A percentile compares a stretch with the other conserved stretches of the same genome.
phyloP scores from a whole-genome alignment of 805 yeast genomes.

The Starmerella lactis-condensi region DNA sequence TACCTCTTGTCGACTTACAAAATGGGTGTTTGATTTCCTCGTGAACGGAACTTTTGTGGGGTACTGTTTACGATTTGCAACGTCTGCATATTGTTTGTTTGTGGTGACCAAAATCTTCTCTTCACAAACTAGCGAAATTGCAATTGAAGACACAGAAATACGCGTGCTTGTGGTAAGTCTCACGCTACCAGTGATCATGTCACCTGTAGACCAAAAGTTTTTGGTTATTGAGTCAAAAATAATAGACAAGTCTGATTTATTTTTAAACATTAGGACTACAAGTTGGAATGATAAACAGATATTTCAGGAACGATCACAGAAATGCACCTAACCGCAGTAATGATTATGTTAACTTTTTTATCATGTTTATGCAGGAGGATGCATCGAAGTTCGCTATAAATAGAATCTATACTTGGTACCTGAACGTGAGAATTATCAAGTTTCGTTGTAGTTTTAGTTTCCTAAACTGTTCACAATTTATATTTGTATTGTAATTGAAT shows the following conservation, averaged over 20 bases:
- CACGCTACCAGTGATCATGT: constrained; percentile 6
- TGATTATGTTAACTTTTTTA: too few relatives aligned
- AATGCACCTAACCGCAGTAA: neutral
- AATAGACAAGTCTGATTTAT: constrained; percentile 2
- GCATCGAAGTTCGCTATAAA: neutral
- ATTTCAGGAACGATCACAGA: neutral
- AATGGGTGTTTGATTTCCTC: neutral
- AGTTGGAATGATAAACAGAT: neutral
- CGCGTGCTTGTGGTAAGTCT: neutral
- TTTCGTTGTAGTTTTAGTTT: too few relatives aligned
- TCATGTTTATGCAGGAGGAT: neutral
- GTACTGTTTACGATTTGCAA: constrained; percentile 1
- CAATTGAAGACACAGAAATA: constrained; percentile 2
- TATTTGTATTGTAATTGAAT: too few relatives aligned
- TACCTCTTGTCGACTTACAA: constrained; percentile 1
- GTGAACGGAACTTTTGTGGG: neutral
- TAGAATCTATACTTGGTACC: neutral
- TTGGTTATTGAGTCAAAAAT: constrained; percentile 3
- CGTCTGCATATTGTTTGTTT: too few relatives aligned
- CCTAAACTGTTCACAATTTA: too few relatives aligned
- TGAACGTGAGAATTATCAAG: neutral
- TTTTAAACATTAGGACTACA: constrained; percentile 1
- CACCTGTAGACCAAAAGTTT: constrained; percentile 10
- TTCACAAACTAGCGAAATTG: constrained; percentile 5
- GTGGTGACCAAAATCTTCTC: constrained; percentile 5